These are phyloP conservation scores for Raddia distichophylla DNA, from an alignment of 176 grass and related monocot species.

Conservation along the genomic window DNA sequence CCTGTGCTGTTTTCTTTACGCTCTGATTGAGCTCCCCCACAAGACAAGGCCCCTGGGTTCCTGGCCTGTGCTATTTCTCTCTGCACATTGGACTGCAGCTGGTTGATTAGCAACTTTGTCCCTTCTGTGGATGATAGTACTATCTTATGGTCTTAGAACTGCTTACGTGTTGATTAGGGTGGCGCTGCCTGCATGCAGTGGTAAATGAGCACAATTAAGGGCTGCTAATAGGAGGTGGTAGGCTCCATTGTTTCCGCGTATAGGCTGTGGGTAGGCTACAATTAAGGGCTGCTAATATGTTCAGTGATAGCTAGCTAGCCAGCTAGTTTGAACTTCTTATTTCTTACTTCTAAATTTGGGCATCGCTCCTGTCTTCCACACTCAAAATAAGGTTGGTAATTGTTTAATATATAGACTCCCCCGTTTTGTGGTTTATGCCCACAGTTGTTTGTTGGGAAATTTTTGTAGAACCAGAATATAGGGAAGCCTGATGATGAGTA, in stretches of 20 bases:
- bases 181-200: constrained; percentile 23
- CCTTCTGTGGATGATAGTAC: constrained; percentile 37
- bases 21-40: constrained; percentile 30
- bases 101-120: constrained; percentile 44
- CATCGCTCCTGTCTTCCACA: too few relatives aligned
- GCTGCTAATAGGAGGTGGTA: constrained; percentile 23
- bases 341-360: too few relatives aligned
- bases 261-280: too few relatives aligned
- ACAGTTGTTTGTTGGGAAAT: not conserved
- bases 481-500: not conserved
- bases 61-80: constrained; percentile 31
- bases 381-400: too few relatives aligned
- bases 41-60: constrained; percentile 50
- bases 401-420: too few relatives aligned
- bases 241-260: constrained; percentile 43
- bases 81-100: constrained; percentile 37
- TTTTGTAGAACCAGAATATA: not conserved
- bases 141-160: constrained; percentile 10
- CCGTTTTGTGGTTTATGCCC: not conserved
- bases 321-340: too few relatives aligned
- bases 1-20: constrained; percentile 21
- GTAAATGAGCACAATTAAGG: constrained; percentile 34
- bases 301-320: not conserved
- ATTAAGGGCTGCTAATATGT: not conserved
- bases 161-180: constrained; percentile 32